Base-by-base conservation (phyloP, 1,284 basidiomycete species). In the Spongiforma sp. region DNA sequence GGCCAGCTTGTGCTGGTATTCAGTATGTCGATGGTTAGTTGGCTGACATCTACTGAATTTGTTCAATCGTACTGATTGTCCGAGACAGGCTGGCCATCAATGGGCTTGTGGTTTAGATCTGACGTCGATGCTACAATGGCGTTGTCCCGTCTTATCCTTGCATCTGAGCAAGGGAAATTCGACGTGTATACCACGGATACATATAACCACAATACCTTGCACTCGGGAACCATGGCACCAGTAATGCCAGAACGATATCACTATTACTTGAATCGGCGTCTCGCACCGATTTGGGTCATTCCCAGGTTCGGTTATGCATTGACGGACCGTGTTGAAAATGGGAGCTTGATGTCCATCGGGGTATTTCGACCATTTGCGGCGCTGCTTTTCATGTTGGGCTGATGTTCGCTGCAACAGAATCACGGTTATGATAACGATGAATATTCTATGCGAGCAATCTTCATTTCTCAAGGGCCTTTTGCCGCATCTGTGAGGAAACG, bases 241-340 rank as follows among this genome's bases (percentile, higher is more conserved):
- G 59, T 87, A 4, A 95, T 96, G 93, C 94, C 93, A 0, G 77
- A 87, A 68, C 79, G 88, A 59, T 95, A 86, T 76, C 94, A 95
- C 74, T 95, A 94, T 71, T 79, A 85, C 2, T 71, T 86, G 57
- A 87, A 85, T 69, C 80, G 85, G 56, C 84, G 94, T 21, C 93
- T 96, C 66, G 92, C 94, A 4, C 93, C 93, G 1, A 82, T 96
- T n/a, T 96, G 93, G 74, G 81, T 95, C 61, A 83, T 95, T 4
- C 93, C 94, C 5, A 84, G 87, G 70, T 83, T 93, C 37, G 92
- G 90, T 1, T 95, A 94, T 79, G 87, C 80, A 59, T 83, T 87
- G 70, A 93, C 83, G 30, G 81, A 83, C 60, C 83, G 89, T 67
- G 89, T 91, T 2, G 84, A 90, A 65, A 81, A 82, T 3, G 85